Base-by-base conservation (phyloP, 306 rosid species). In the Medicago lupulina region DNA sequence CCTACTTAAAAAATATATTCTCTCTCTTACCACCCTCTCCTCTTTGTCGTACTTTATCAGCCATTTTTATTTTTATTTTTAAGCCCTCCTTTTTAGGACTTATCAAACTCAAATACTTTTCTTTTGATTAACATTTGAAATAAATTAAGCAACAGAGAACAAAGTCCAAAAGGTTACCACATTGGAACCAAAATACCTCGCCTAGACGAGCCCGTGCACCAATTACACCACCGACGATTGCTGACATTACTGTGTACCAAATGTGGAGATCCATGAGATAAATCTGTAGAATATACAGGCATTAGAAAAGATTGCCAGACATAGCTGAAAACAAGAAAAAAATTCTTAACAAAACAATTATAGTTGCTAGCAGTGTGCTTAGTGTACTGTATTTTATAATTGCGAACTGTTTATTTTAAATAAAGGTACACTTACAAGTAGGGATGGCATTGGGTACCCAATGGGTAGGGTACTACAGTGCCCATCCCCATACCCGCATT, bases 131-230 rank as follows among this genome's bases (percentile, higher is more conserved):
- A 21, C 14, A 51, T 47, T 59, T 10, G 53, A 51, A 68, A 67
- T 49, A 67, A 75, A 16, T 14, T 6, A 38, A 69, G 53, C 5
- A 60, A 61, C n/a, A 55, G 7, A 9, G 15, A 23, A 53, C 55
- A 25, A 16, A 41, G 40, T 16, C 16, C 36, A 38, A 81, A 68
- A 41, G 6, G 15, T 43, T 49, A 23, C 44, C 53, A 75, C 28
- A 18, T 19, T 64, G 19, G 38, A 49, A 66, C 38, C 47, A 58
- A 75, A 40, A 77, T 90, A 95, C 99, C 99, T 95, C 99, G 53
- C 99, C 99, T 38, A 95, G 85, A 28, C 99, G 99, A 62, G 88
- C 89, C 41, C 97, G 86, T 34, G 99, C 99, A 84, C 99, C 99
- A 83, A 51, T 90, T 72, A 95, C 89, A 80, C 99, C 99, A 75